Evolutionary conservation across 768 basidiomycete species (phyloP).

Genomic region (Mycena vitilis): DNA sequence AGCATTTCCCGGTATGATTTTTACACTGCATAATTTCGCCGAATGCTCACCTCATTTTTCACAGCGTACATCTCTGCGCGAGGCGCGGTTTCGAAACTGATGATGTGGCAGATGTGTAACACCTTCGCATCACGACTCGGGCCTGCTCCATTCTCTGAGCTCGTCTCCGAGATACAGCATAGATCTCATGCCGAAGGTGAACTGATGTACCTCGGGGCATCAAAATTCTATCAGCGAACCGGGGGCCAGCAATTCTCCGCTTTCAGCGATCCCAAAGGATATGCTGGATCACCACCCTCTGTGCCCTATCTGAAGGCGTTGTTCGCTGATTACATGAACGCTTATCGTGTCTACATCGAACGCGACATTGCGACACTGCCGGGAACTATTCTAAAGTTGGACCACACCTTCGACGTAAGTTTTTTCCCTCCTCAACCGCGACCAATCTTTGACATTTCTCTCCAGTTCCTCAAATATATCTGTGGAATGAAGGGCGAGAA

Average conservation of each 20-base stretch:
- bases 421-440: background rate
- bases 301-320: no score
- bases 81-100: constrained; percentile 11
- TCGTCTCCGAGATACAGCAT: constrained; percentile 21
- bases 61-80: constrained; percentile 18
- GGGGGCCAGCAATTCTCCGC: background rate
- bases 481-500: constrained; percentile 20
- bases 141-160: constrained; percentile 20
- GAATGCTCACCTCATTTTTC: background rate
- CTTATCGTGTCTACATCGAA: constrained; percentile 14
- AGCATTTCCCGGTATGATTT: constrained; percentile 17
- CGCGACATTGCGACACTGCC: constrained; percentile 1
- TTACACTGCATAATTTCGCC: no score
- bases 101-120: constrained; percentile 19
- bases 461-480: constrained; percentile 20
- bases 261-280: constrained; percentile 5
- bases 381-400: background rate
- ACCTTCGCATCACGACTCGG: constrained; percentile 22
- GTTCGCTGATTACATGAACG: constrained; percentile 9
- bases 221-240: background rate
- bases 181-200: constrained; percentile 7
- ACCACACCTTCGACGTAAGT: constrained; percentile 19
- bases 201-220: constrained; percentile 20
- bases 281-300: constrained; percentile 7
- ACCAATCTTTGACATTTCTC: background rate